Conservation (phyloP, 169 alveolate genomes). For the Cryptosporidium parvum region DNA sequence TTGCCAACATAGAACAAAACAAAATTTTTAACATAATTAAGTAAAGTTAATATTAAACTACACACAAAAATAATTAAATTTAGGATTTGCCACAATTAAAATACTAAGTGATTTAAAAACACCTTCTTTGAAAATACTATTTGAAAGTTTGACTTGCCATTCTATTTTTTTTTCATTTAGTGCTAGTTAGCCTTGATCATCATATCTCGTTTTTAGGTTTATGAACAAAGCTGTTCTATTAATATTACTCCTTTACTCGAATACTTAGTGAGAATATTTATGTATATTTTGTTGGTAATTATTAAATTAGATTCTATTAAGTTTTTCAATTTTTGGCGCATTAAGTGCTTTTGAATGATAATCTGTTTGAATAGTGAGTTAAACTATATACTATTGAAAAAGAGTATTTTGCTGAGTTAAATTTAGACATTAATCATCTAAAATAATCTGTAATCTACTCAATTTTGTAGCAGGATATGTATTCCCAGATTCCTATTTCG, state of each 20-base stretch:
- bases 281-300: not conserved
- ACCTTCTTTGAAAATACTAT: not conserved
- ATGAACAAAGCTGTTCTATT: too few relatives aligned
- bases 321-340: conserved; percentile 7
- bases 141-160: too few relatives aligned
- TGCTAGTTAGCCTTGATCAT: not conserved
- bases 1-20: not conserved
- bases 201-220: not conserved
- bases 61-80: not conserved
- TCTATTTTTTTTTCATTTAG: too few relatives aligned
- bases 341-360: not conserved
- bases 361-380: conserved; percentile 6
- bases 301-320: not conserved
- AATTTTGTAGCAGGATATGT: not conserved
- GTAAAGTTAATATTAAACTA: not conserved
- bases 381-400: conserved; percentile 1
- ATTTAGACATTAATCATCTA: not conserved
- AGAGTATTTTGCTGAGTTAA: conserved; percentile 19
- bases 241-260: not conserved
- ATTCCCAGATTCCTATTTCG: conserved; percentile 44
- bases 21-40: not conserved
- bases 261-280: not conserved
- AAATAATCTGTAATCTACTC: not conserved
- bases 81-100: too few relatives aligned
- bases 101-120: not conserved